Base-by-base conservation (phyloP, 169 alveolate species). In the Eimeria zaria region DNA sequence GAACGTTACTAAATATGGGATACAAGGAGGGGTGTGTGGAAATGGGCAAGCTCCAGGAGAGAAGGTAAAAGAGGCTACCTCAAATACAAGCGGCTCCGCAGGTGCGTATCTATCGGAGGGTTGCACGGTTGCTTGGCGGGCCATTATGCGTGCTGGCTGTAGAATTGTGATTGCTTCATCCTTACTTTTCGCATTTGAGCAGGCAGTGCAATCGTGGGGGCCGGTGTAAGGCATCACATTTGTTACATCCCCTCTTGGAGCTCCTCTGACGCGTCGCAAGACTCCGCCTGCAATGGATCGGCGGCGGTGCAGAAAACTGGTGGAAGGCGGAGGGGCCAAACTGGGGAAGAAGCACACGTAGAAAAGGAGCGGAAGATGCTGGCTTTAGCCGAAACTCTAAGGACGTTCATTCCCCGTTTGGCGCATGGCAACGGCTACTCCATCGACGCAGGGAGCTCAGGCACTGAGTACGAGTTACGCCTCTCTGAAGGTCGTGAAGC, bases 301-400 rank as follows among this genome's bases (percentile, higher is more conserved):
- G 53, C 73, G 16, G 48, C 74, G 33, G 53, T 18, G 30, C 76
- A 30, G 8, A 83, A 58, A 20, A 53, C 14, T 36, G 62, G 67
- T 12, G 80, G 48, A 24, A 14, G 80, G 51, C 80, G 93, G 27
- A 33, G 76, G 64, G 30, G 71, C 74, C 76, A 85, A 51, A 60
- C 81, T 30, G 30, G 7, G 55, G 93, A 85, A 58, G 93, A 85
- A 85, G 69, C 36, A 9, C 93, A 85, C 24, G 1, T 85, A 22
- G 80, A 60, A 27, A 85, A 62, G 69, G 93, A 85, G 44, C 93
- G 80, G 44, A 85, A 85, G 81, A 85, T 85, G 93, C 80, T 85
- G 81, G 93, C 93, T 62, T 62, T 85, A 48, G 93, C 93, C 41
- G 93, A 85, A 73, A 12, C 64, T 24, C 39, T 85, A 30, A 85